Conservation (phyloP, 768 basidiomycete genomes). For the Serendipita sp. region DNA sequence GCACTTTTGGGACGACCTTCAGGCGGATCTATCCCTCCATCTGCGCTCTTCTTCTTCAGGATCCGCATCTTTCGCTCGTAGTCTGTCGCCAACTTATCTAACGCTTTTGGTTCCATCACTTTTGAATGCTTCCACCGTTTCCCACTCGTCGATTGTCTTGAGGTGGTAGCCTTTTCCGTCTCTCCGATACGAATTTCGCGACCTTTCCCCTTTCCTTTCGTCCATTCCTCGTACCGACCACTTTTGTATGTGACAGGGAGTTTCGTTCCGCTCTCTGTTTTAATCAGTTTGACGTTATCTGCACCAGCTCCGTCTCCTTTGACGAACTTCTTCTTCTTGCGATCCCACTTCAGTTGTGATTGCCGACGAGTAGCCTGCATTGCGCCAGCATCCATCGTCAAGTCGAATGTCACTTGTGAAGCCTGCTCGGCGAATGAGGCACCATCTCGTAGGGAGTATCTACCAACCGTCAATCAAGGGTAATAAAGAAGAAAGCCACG, state of each 20-base stretch:
- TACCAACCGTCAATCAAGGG: conserved; percentile 17
- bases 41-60: conserved; percentile 37
- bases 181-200: conserved; percentile 63
- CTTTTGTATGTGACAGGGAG: conserved; percentile 85
- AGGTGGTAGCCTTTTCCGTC: conserved; percentile 35
- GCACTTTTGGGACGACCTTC: conserved; percentile 15
- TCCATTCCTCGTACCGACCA: conserved; percentile 91
- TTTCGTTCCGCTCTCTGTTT: conserved; percentile 79
- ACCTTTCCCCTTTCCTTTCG: conserved; percentile 39
- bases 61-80: conserved; percentile 61
- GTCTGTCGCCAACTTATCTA: conserved; percentile 53
- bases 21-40: conserved; percentile 15
- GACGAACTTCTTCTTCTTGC: conserved; percentile 88
- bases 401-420: conserved; percentile 59
- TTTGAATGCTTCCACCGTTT: conserved; percentile 58
- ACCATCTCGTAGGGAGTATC: conserved; percentile 80
- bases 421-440: conserved; percentile 80
- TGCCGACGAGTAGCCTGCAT: conserved; percentile 38
- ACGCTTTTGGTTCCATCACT: conserved; percentile 45
- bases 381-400: conserved; percentile 58
- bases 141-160: conserved; percentile 26
- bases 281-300: conserved; percentile 87
- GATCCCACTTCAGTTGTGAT: conserved; percentile 74
- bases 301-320: conserved; percentile 71
- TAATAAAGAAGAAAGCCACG: conserved; percentile 12